phyloP scores from a whole-genome alignment of 2,329 filamentous ascomycete species.

The Trichoderma sp. region DNA sequence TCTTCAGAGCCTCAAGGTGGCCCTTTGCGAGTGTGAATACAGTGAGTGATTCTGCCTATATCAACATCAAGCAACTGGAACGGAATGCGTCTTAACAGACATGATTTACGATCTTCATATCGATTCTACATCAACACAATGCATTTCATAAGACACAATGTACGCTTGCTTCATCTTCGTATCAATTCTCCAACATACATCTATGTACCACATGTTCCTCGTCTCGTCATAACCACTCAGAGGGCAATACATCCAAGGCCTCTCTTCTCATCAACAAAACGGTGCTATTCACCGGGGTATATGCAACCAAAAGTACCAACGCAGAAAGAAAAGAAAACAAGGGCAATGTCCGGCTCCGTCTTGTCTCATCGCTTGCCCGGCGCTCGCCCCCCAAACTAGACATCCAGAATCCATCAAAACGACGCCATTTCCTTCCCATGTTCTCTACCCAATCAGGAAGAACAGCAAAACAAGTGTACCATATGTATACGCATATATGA shows the following conservation, averaged over 20 bases:
- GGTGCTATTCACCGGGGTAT: slow-evolving; percentile 28
- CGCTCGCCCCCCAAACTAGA: not conserved
- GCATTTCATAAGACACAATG: too few relatives aligned
- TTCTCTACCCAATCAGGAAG: not conserved
- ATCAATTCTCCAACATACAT: slow-evolving; percentile 17
- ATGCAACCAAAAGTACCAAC: slow-evolving; percentile 20
- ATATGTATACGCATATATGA: slow-evolving; percentile 3
- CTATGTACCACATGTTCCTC: not conserved
- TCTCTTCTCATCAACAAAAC: slow-evolving; percentile 4
- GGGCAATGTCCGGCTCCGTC: not conserved
- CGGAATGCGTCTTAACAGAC: not conserved
- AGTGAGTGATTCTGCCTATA: not conserved
- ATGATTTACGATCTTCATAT: not conserved
- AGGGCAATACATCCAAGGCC: not conserved
- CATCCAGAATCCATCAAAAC: not conserved
- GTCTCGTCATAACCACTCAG: not conserved
- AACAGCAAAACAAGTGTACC: slow-evolving; percentile 5
- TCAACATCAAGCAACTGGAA: not conserved
- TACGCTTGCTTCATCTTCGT: slow-evolving; percentile 3
- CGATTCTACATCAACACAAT: too few relatives aligned
- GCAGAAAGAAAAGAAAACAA: not conserved
- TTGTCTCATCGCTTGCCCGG: not conserved
- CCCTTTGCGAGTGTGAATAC: not conserved
- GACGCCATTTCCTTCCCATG: not conserved
- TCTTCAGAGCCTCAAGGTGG: not conserved